phyloP scores from a whole-genome alignment of 1,284 basidiomycete genomes.

The Ceratobasidium sp. region DNA sequence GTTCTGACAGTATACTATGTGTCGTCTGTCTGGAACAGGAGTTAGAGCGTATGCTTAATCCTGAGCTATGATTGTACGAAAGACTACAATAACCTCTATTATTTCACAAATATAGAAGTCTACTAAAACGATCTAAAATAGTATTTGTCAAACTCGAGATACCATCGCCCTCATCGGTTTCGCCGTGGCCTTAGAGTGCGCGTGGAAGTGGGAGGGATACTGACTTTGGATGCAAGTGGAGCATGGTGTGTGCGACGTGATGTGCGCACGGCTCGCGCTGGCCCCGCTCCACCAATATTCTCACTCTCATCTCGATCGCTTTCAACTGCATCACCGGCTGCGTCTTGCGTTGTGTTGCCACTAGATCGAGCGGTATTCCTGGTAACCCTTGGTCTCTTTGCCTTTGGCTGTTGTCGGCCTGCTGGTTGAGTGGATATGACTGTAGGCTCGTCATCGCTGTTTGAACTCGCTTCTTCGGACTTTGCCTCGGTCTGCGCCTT shows the following conservation, averaged over 20 bases:
- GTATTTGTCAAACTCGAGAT: background rate
- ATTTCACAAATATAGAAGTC: conserved; percentile 10
- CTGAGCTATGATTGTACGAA: conserved; percentile 2
- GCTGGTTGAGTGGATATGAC: background rate
- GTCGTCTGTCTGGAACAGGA: background rate
- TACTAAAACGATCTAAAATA: conserved; percentile 12
- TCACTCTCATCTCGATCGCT: conserved; percentile 42
- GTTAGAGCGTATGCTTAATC: conserved; percentile 35
- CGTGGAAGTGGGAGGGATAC: conserved; percentile 4
- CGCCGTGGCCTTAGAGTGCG: conserved; percentile 42
- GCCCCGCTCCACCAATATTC: conserved; percentile 7
- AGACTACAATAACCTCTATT: conserved; percentile 10
- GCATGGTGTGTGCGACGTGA: conserved; percentile 33
- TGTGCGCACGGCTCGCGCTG: conserved; percentile 16
- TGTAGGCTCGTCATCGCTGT: conserved; percentile 8
- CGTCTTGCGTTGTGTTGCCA: conserved; percentile 51
- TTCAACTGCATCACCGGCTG: conserved; percentile 48
- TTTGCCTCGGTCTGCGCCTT: conserved; percentile 47
- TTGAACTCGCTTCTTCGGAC: conserved; percentile 41
- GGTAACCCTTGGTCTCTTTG: conserved; percentile 10
- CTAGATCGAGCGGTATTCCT: conserved; percentile 30
- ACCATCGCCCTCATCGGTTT: conserved; percentile 21
- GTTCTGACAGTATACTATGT: background rate
- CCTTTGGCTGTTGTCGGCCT: conserved; percentile 24
- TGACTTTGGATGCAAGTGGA: background rate